Percentiles rank a stretch among this genome's conserved stretches.
phyloP scores from a whole-genome alignment of 164 flowering plant species.

The Kalanchoe fedtschenkoi region DNA sequence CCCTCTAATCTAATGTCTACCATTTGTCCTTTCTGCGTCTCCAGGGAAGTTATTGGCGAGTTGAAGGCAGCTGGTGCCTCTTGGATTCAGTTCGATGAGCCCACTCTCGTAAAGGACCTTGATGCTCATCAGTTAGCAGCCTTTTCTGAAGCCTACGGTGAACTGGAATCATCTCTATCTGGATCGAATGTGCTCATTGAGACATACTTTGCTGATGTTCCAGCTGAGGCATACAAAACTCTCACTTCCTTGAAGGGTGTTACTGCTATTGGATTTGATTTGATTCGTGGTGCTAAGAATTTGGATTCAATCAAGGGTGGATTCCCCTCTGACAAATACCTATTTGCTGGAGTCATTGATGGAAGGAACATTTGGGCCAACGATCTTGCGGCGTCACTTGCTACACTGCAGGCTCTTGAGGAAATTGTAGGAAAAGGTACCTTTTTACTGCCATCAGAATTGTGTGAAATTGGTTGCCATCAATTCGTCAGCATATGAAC shows the following conservation, averaged over 20 bases:
- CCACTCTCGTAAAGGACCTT: constrained; percentile 53
- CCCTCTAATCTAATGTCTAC: neutral
- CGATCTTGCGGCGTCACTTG: constrained; percentile 48
- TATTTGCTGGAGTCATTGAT: constrained; percentile 75
- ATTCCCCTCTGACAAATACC: constrained; percentile 47
- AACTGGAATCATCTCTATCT: constrained; percentile 42
- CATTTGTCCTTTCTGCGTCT: neutral
- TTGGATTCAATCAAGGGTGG: constrained; percentile 47
- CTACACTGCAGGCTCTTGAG: constrained; percentile 38
- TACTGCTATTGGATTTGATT: constrained; percentile 49
- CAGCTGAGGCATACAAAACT: constrained; percentile 43
- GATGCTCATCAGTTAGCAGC: constrained; percentile 43
- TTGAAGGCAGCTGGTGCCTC: constrained; percentile 66
- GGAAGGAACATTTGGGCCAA: constrained; percentile 80
- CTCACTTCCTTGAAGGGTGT: constrained; percentile 55
- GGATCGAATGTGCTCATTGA: constrained; percentile 45
- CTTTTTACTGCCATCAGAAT: constrained; percentile 3
- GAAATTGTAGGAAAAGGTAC: constrained; percentile 67
- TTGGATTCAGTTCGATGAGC: constrained; percentile 70
- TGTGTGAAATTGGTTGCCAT: neutral
- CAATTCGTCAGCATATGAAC: neutral
- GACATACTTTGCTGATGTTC: constrained; percentile 58
- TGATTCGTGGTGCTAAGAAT: constrained; percentile 59
- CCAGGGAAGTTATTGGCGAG: constrained; percentile 57
- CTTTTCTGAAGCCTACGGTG: constrained; percentile 44